Conservation (phyloP, 1,284 basidiomycete genomes). For the Rhodotorula sp. region DNA sequence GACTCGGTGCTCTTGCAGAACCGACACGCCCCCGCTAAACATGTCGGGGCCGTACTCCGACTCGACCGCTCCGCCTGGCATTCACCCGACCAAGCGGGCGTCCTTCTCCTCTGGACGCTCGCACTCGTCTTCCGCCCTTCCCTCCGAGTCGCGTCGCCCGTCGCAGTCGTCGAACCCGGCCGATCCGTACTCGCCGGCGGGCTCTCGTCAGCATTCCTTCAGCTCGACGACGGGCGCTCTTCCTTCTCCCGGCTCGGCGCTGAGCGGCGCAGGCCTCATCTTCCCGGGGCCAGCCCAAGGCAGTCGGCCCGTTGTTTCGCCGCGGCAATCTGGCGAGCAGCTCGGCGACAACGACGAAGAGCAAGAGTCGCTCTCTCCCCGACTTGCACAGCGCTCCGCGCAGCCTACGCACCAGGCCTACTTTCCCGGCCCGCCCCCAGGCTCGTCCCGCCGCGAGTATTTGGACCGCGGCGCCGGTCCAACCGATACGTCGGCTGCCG, state of each 20-base stretch:
- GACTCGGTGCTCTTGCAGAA: not conserved
- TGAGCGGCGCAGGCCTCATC: slow-evolving; percentile 5
- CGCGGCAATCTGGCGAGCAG: not conserved
- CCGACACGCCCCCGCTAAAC: not conserved
- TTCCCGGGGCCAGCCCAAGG: slow-evolving; percentile 1
- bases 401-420: not conserved
- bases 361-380: slow-evolving; percentile 6
- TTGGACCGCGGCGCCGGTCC: not conserved
- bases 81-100: not conserved
- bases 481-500: not conserved
- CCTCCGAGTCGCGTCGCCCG: not conserved
- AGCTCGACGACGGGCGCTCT: not conserved
- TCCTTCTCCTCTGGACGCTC: slow-evolving; percentile 5
- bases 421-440: slow-evolving; percentile 12
- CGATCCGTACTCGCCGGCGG: not conserved
- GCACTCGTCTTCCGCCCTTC: slow-evolving; percentile 1
- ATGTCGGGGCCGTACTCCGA: slow-evolving; percentile 1
- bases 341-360: not conserved
- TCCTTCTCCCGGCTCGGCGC: not conserved
- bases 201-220: slow-evolving; percentile 3
- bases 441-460: not conserved
- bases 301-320: not conserved
- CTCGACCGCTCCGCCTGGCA: not conserved
- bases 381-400: not conserved
- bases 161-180: not conserved